Evolutionary conservation across 2,329 filamentous ascomycete genomes (phyloP), one percentile per base, ranked within the genome.

Genomic region (Stenocarpella maydis): DNA sequence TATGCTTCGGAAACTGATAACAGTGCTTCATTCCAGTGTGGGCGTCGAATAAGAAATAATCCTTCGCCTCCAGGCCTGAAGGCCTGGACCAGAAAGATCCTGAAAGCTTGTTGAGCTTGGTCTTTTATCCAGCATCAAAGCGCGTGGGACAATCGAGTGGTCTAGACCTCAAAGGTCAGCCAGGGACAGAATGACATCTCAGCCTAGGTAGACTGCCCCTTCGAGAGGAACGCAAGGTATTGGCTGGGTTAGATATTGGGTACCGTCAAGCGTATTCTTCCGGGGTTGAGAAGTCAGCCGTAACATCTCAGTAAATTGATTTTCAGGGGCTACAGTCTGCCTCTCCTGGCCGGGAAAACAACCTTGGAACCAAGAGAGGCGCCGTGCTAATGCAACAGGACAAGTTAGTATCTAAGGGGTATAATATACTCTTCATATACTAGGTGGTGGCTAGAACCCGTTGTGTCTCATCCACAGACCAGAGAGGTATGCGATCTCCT

Each of bases 201-300:
- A 24, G 17, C 28, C 58, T 17, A 12, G 41, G 14, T 12, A 12
- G 41, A 8, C 14, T 1, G 12, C 4, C 28, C 53, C 9, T 34
- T 49, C 8, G 14, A 12, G 19, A n/a, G 12, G 43, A 43, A 49
- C 37, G n/a, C 10, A 63, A 37, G 58, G 43, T 10, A 4, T 37
- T 12, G 10, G n/a, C 19, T 4, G 37, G 34, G 2, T 37, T 12
- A 49, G n/a, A 15, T 21, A 37, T 24, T 37, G 28, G n/a, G 24
- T n/a, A 63, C 34, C 45, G 28, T 31, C 3, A 19, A 2, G 14
- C 49, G 19, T 2, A 49, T 49, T 63, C 28, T 49, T 12, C 58
- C 58, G 58, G 28, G 12, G 58, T 28, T 63, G 43, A 28, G 58
- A 24, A 6, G 43, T 49, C 58, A 63, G 58, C n/a, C 49, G 43